Evolutionary conservation across 768 basidiomycete species (phyloP), one percentile per base, ranked within the genome.

Genomic region (Mycena filopes): DNA sequence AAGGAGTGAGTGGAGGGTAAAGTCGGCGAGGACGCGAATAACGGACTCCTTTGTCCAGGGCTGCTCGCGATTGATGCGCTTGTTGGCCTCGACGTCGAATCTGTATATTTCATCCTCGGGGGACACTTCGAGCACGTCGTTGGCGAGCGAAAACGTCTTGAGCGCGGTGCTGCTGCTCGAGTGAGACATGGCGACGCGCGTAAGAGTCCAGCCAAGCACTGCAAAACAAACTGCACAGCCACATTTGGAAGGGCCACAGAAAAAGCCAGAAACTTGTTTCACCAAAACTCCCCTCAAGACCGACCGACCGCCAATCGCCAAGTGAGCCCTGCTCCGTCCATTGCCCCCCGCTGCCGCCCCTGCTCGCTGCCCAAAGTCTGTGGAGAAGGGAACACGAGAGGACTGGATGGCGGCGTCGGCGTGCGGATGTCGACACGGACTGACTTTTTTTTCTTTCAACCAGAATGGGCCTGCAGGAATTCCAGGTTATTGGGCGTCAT

Each of bases 401-500:
- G 41, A 56, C 9, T 66, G 65, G 65, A 66, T 66, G 18, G n/a
- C 59, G 57, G 12, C 18, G 36, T 25, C 9, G 43, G 16, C 16
- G 8, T 56, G 21, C 45, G 51, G 65, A 66, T 66, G 29, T 23
- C 46, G 31, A 40, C 46, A 10, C 2, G 36, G 3, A 56, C 60
- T 63, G 56, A 28, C 40, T 25, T 51, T 46, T 61, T 60, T 15
- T 54, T 21, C 55, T 26, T n/a, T n/a, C n/a, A n/a, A n/a, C n/a
- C 55, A 82, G 89, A 86, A 93, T 93, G 92, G 85, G 86, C 80
- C 83, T 94, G 76, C 84, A 86, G 74, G 97, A 99, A 87, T 98
- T 85, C 86, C 96, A 98, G 83, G 93, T 99, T 80, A 92, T 99
- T 71, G 98, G 98, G 71, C 95, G 97, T 77, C 96, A 98, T 80